Evolutionary conservation across 257 asterid species (phyloP).

Genomic region (Verbascum thapsus): DNA sequence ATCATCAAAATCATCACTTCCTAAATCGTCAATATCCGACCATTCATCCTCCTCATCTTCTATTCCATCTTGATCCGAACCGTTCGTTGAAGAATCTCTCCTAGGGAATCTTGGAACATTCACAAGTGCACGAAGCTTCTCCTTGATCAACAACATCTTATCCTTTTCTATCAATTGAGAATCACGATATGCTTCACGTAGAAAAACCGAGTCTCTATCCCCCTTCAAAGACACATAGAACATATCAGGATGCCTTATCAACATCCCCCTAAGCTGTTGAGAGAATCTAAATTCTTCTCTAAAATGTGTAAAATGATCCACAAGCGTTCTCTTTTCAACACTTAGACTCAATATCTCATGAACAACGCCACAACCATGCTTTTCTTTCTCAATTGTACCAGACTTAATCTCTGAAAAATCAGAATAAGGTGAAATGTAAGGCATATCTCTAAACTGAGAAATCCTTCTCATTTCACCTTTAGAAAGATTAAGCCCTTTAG

Average conservation of each 20-base stretch:
- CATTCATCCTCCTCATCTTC: slow-evolving; percentile 58
- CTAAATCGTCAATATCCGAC: too few relatives aligned
- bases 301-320: slow-evolving; percentile 91
- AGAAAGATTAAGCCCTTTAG: slow-evolving; percentile 83
- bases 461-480: slow-evolving; percentile 94
- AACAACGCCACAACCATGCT: slow-evolving; percentile 82
- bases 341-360: slow-evolving; percentile 97
- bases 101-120: slow-evolving; percentile 60
- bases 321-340: slow-evolving; percentile 91
- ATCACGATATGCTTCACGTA: slow-evolving; percentile 89
- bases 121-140: slow-evolving; percentile 89
- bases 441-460: slow-evolving; percentile 71
- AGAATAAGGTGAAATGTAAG: slow-evolving; percentile 84
- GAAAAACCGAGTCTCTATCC: slow-evolving; percentile 92
- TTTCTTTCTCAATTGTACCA: slow-evolving; percentile 79
- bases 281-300: slow-evolving; percentile 95
- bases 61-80: slow-evolving; percentile 36
- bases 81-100: slow-evolving; percentile 40
- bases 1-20: too few relatives aligned
- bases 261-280: slow-evolving; percentile 96
- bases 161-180: slow-evolving; percentile 85
- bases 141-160: slow-evolving; percentile 85
- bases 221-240: slow-evolving; percentile 92
- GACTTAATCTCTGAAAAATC: slow-evolving; percentile 73
- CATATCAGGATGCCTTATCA: slow-evolving; percentile 98